Percentiles rank a stretch among this genome's conserved stretches.
These are phyloP conservation scores for Antitrichia curtipendula DNA, from an alignment of 225 moss, liverwort and hornwort genomes.

Conservation along the genomic window DNA sequence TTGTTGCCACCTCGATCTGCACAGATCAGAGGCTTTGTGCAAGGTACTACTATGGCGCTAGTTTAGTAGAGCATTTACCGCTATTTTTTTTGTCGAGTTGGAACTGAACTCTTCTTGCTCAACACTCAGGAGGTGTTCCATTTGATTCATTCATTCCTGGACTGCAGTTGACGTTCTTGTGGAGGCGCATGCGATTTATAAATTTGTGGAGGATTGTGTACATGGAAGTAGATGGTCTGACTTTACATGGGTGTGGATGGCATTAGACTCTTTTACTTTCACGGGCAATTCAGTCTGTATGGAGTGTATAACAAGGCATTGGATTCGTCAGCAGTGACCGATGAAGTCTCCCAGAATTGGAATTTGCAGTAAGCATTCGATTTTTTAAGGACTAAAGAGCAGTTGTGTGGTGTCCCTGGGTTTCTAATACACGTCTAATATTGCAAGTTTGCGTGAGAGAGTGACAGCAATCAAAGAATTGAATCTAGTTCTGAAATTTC, in stretches of 20 bases:
- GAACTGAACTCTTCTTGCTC: background rate
- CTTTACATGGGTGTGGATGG: background rate
- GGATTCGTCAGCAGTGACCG: background rate
- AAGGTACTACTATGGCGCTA: background rate
- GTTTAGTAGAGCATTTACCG: background rate
- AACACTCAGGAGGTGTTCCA: background rate
- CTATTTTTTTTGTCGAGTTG: background rate
- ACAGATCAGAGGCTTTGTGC: conserved; percentile 21
- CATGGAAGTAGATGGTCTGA: background rate
- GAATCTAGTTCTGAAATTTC: background rate
- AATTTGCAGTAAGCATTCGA: background rate
- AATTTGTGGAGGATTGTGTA: background rate
- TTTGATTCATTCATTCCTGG: background rate
- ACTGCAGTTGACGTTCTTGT: background rate
- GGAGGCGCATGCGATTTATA: background rate
- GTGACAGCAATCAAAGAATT: no score
- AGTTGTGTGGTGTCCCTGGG: background rate
- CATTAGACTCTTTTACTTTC: background rate
- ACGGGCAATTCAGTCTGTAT: background rate
- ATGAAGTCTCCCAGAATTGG: background rate
- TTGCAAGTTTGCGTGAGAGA: background rate
- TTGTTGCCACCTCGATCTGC: conserved; percentile 10
- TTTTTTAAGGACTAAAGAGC: background rate
- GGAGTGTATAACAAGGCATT: background rate
- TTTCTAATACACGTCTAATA: background rate